A percentile compares a stretch with the other conserved stretches of the same genome.
Conservation (phyloP, 331 rosid genomes). For the Rosa hybrid region DNA sequence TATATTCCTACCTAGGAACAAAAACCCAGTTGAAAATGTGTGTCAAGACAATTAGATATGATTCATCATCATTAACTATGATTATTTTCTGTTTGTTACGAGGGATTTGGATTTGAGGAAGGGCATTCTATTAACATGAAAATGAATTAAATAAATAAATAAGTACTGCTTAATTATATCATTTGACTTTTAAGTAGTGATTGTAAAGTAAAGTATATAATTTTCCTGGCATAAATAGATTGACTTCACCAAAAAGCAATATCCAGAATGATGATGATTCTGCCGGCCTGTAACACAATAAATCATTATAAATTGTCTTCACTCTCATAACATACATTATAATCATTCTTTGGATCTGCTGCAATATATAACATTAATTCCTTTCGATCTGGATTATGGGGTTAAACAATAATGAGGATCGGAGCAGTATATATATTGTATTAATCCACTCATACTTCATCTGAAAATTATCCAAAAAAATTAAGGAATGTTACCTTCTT, state of each 20-base stretch:
- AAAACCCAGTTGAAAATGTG: conserved; percentile 20
- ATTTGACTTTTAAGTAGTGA: conserved; percentile 30
- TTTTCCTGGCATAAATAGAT: neutral
- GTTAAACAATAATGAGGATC: no score
- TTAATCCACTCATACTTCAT: no score
- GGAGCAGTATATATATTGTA: no score
- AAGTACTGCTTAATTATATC: conserved; percentile 4
- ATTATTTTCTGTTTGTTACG: neutral
- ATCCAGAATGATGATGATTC: conserved; percentile 30
- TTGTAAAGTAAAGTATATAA: no score
- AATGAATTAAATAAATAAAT: conserved; percentile 18
- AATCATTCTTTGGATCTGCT: conserved; percentile 12
- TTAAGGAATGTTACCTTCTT: no score
- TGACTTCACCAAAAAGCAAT: conserved; percentile 16
- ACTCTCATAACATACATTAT: neutral
- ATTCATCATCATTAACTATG: conserved; percentile 10
- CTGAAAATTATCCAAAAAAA: no score
- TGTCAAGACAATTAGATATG: conserved; percentile 5
- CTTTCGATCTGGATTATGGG: no score
- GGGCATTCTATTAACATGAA: neutral
- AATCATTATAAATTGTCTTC: conserved; percentile 19
- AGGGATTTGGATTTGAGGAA: neutral
- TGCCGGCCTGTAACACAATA: neutral
- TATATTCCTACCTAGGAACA: conserved; percentile 29
- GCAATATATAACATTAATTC: no score